Conservation (phyloP, 306 rosid genomes). For the Fagus crenata region DNA sequence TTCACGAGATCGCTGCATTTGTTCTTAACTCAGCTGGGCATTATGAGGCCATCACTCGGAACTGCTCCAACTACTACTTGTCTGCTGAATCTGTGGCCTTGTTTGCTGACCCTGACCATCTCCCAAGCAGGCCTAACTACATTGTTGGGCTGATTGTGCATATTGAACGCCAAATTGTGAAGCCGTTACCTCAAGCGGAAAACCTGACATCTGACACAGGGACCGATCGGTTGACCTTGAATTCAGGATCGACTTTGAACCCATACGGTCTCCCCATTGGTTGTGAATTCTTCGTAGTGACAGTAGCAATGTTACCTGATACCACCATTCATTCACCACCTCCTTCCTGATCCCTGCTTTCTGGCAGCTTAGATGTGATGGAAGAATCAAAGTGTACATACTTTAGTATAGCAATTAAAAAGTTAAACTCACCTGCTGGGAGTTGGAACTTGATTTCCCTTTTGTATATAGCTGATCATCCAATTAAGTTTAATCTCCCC, state of each 20-base stretch:
- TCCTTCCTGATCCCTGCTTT: conserved; percentile 93
- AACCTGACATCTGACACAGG: conserved; percentile 49
- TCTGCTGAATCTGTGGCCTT: conserved; percentile 90
- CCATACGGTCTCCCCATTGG: conserved; percentile 94
- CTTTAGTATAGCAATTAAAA: conserved; percentile 34
- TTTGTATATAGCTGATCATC: conserved; percentile 66
- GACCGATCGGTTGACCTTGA: conserved; percentile 76
- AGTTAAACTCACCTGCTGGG: conserved; percentile 47
- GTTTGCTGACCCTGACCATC: conserved; percentile 77
- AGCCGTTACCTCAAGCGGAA: conserved; percentile 40
- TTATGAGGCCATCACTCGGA: conserved; percentile 84
- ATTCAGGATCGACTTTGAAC: conserved; percentile 84
- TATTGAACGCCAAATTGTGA: conserved; percentile 80
- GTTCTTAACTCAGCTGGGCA: conserved; percentile 73
- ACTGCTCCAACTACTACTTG: conserved; percentile 74
- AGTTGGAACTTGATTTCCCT: conserved; percentile 40
- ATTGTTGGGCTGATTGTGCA: conserved; percentile 99
- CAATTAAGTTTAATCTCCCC: conserved; percentile 42
- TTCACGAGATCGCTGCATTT: conserved; percentile 91
- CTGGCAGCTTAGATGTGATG: conserved; percentile 80
- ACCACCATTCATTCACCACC: conserved; percentile 80
- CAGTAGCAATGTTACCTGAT: conserved; percentile 97
- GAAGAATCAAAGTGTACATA: conserved; percentile 87
- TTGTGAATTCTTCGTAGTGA: conserved; percentile 92
- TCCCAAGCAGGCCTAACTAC: conserved; percentile 75